Base-by-base conservation (phyloP, 176 grass and related monocot species). In the Rhynchospora breviuscula region DNA sequence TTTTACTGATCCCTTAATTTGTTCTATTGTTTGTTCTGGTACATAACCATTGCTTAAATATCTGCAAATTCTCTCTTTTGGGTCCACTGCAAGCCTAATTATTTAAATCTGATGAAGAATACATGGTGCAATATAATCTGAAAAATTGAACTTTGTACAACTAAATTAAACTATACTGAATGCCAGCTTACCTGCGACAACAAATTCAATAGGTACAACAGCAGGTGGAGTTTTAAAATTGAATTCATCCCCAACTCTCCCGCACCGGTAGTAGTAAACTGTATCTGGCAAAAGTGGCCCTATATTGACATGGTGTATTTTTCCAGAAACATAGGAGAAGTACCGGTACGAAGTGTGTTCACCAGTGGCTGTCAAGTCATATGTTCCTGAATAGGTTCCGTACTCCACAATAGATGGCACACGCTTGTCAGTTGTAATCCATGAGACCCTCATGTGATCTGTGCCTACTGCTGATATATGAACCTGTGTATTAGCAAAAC, bases 261-360 rank as follows among this genome's bases (percentile, higher is more conserved):
- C 84, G 75, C 95, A 98, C 12, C 87, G 89, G 84, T 98, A 98
- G 90, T 91, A 93, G 89, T 98, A 98, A 26, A 91, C 89, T 1
- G 84, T 86, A 81, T 72, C 68, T 4, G 90, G 89, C 18, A 87
- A 85, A 53, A 98, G 86, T 4, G 95, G 92, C 1, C 95, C 95
- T 74, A 98, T 94, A 22, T 79, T 93, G 68, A 91, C 95, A 74
- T 98, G 95, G 92, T 98, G 92, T 88, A 94, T 93, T 85, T 86
- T 88, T 87, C 95, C 95, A 65, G 95, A 98, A 33, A 87, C 33
- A 87, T 98, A 98, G 65, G 89, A 87, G 82, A 93, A 91, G 84
- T 98, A 98, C 33, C 86, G 81, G 80, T 98, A 95, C 0, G 91
- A 93, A 29, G 96, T 93, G 62, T 88, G 84, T 15, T 91, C 96